Base-by-base conservation (phyloP, 768 basidiomycete species). In the Tricholoma terreum region DNA sequence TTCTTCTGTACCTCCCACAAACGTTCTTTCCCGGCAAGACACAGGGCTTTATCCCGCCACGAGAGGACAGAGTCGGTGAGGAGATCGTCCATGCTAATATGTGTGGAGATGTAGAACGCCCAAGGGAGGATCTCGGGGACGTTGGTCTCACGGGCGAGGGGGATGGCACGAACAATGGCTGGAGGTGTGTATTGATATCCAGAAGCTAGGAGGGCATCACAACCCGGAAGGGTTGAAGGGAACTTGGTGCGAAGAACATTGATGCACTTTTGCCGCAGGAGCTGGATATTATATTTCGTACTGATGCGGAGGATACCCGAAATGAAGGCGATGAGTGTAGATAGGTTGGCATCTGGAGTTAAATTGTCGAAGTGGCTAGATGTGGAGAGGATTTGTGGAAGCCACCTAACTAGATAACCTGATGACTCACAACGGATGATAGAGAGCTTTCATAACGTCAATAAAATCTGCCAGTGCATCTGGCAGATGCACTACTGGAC, bases 81-180 rank as follows among this genome's bases (percentile, higher is more conserved):
- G 6, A 78, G 66, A 11, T 71, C 67, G 21, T 74, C 71, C 17
- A 67, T 67, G 12, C 61, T 42, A 34, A 78, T 75, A 46, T 77
- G 76, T 0, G 75, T 72, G 48, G 75, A 77, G 53, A 78, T 74
- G 54, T 78, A 78, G 61, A 75, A 77, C 1, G 77, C 76, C 77
- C 77, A 78, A 0, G 77, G 77, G 1, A 78, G 73, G 22, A 78
- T 70, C 50, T 69, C 71, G 7, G 74, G 76, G 6, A 78, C 69
- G 43, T 72, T 74, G 15, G 72, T 72, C 51, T 72, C 70, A 12
- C 74, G 68, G 10, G 77, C 77, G 21, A 78, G 69, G 2, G 74
- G 75, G 24, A 78, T 77, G 7, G 75, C 69, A 35, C 74, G 71
- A 31, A 77, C 74, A 50, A 78, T 71, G 27, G 73, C 73, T 0